A percentile compares a stretch with the other conserved stretches of the same genome.
Conservation (phyloP, 805 yeast genomes). For the Ogataea haglerorum region DNA sequence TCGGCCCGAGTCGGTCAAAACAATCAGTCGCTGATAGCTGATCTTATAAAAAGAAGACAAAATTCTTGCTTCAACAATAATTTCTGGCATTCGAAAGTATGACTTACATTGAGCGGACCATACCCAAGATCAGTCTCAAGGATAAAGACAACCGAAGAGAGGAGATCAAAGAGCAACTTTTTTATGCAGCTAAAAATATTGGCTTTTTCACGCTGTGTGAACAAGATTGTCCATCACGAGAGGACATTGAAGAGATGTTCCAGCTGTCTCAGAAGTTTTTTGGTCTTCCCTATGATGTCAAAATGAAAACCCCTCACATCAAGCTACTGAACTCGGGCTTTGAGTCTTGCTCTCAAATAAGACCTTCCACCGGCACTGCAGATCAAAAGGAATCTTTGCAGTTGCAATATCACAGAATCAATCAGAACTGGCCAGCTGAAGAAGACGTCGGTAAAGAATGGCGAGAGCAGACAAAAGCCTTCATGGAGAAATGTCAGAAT, state of each 20-base stretch:
- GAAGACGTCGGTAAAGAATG: constrained; percentile 32
- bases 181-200: constrained; percentile 28
- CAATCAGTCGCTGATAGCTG: not conserved
- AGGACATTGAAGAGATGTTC: constrained; percentile 31
- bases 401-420: constrained; percentile 30
- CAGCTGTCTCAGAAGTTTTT: constrained; percentile 25
- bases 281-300: constrained; percentile 22
- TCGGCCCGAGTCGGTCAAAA: constrained; percentile 6
- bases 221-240: constrained; percentile 31
- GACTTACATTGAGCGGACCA: constrained; percentile 19
- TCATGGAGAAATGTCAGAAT: constrained; percentile 26
- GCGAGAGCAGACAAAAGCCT: constrained; percentile 22
- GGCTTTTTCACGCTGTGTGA: constrained; percentile 34
- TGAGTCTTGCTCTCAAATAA: constrained; percentile 32
- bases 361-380: constrained; percentile 36
- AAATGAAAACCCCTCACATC: constrained; percentile 31
- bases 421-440: constrained; percentile 32
- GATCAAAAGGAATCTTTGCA: constrained; percentile 35
- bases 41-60: no score
- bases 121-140: constrained; percentile 31
- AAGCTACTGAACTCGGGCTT: constrained; percentile 35
- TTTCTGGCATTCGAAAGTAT: not conserved
- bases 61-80: no score
- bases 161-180: constrained; percentile 31
- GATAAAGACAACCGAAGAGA: constrained; percentile 27